Base-by-base conservation (phyloP, 129 eudicot genomes). In the Deinandra increscens region DNA sequence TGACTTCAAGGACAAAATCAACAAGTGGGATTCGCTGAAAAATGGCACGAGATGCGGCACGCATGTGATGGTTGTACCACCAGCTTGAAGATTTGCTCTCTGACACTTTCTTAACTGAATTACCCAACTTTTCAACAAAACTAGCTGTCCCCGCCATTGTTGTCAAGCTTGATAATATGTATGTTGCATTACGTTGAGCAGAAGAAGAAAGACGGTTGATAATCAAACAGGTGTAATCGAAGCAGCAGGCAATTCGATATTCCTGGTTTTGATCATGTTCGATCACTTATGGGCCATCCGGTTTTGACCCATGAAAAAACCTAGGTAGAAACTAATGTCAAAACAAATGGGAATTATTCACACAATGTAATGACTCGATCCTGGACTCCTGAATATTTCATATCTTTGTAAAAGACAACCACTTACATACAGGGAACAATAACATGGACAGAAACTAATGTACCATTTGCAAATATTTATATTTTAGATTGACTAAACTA, bases 1-100 rank as follows among this genome's bases (percentile, higher is more conserved):
- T 74, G 65, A 91, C 91, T 78, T 91, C 89, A 68, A 91, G 73
- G 22, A 91, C 82, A 56, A 91, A 64, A 79, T 91, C 96, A 20
- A 86, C 97, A 3, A 88, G 64, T 4, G 93, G 94, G 44, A 88
- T 80, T 19, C 97, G 85, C 3, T 80, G 58, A 4, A 78, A 70
- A 36, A 91, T 77, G 70, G 97, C 97, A 58, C 83, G 79, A 68
- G 94, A 61, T 11, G 97, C 89, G 3, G 97, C 94, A 14, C 87
- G 94, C 97, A 91, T 88, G 85, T 80, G 95, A 68, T 85, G 96
- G n/a, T 90, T 88, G 84, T 91, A 86, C 97, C 97, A 87, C 97
- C 97, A 91, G 37, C 80, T 86, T 45, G 91, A 87, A 42, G 85
- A 64, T 77, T 78, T 77, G 60, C 60, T 71, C 9, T 59, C 81